Base-by-base conservation (phyloP, 2,329 filamentous ascomycete species). In the Sporothrix curviconia region DNA sequence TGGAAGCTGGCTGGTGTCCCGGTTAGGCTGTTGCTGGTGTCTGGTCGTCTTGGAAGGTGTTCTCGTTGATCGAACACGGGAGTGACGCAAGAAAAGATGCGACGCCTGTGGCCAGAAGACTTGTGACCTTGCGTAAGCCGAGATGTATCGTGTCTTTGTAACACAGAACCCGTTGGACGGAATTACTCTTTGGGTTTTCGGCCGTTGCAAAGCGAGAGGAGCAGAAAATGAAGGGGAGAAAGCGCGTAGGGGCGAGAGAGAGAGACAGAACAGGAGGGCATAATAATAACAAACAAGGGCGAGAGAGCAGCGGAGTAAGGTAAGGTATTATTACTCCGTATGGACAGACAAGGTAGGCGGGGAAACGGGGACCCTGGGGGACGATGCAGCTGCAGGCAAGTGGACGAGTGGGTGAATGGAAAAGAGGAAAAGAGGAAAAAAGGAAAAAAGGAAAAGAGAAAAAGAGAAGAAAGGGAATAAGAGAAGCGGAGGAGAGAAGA, bases 171-270 rank as follows among this genome's bases (percentile, higher is more conserved):
- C 42, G 54, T 59, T 36, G 40, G 42, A 57, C 44, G 46, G 55
- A 49, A 37, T 55, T 50, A 37, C 34, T 40, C 46, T 19, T 40
- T 25, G 36, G 39, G 50, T 11, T 57, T 28, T 60, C 55, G 55
- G 55, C 50, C 58, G 55, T 57, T 59, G 54, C 22, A 39, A 25
- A 28, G n/a, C n/a, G n/a, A n/a, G n/a, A n/a, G n/a, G n/a, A n/a
- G n/a, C n/a, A n/a, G n/a, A n/a, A n/a, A n/a, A n/a, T n/a, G n/a
- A n/a, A n/a, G n/a, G n/a, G n/a, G n/a, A n/a, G n/a, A n/a, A n/a
- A n/a, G n/a, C n/a, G n/a, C n/a, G n/a, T n/a, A n/a, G n/a, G n/a
- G n/a, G n/a, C n/a, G n/a, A n/a, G n/a, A 40, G 11, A 40, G 7
- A 19, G 37, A 40, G 37, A n/a, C n/a, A n/a, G n/a, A n/a, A n/a